Evolutionary conservation across 768 basidiomycete species (phyloP).

Genomic region (Artomyces pyxidatus): DNA sequence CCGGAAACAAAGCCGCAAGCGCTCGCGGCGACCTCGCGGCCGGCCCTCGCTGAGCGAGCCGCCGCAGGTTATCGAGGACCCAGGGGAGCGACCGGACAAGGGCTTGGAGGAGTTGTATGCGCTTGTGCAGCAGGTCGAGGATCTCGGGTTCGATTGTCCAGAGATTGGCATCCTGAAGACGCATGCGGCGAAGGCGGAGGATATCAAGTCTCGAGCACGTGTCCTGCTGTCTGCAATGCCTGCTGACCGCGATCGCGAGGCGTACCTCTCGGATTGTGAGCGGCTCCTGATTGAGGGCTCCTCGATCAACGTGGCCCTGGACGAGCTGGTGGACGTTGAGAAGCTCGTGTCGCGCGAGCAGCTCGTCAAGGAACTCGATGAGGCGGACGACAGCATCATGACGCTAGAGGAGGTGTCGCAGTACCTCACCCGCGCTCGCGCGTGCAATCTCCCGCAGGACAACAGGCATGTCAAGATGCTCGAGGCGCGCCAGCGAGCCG

Average conservation of each 20-base stretch:
- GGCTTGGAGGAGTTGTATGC: slow-evolving; percentile 62
- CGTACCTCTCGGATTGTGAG: slow-evolving; percentile 63
- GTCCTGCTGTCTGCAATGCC: slow-evolving; percentile 39
- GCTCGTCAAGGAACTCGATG: slow-evolving; percentile 68
- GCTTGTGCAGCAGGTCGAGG: slow-evolving; percentile 64
- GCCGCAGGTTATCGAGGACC: slow-evolving; percentile 41
- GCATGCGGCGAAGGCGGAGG: slow-evolving; percentile 57
- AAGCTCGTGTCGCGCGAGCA: slow-evolving; percentile 75
- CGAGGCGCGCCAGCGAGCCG: slow-evolving; percentile 54
- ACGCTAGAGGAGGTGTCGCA: slow-evolving; percentile 73
- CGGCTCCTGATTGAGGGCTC: slow-evolving; percentile 60
- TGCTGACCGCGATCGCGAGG: slow-evolving; percentile 39
- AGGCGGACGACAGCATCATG: slow-evolving; percentile 56
- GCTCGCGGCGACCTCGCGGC: slow-evolving; percentile 51
- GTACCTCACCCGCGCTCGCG: slow-evolving; percentile 60
- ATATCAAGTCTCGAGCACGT: slow-evolving; percentile 48
- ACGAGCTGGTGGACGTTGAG: slow-evolving; percentile 71
- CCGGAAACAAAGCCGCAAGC: slow-evolving; percentile 74
- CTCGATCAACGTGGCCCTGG: slow-evolving; percentile 75
- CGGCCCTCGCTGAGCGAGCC: slow-evolving; percentile 29
- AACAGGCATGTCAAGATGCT: slow-evolving; percentile 61
- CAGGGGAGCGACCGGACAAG: slow-evolving; percentile 62
- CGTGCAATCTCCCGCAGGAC: slow-evolving; percentile 55
- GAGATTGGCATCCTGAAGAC: slow-evolving; percentile 55
- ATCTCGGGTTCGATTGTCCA: slow-evolving; percentile 75